Evolutionary conservation across 1,284 basidiomycete genomes (phyloP).

Genomic region (Leucoagaricus sp.): DNA sequence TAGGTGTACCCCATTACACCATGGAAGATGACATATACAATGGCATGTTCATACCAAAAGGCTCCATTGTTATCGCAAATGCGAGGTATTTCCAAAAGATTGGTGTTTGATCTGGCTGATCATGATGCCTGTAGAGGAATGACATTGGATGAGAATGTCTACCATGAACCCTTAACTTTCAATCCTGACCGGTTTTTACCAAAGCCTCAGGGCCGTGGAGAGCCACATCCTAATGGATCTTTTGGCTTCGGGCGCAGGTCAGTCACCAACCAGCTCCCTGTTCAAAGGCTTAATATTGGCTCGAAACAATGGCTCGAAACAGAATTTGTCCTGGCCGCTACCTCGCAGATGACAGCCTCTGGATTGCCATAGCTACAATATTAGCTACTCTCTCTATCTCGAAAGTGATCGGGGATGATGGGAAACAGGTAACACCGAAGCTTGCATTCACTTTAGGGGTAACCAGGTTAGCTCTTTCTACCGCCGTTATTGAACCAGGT

Average conservation of each 20-base stretch:
- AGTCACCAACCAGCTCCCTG: background rate
- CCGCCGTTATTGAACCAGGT: background rate
- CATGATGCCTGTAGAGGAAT: constrained; percentile 1
- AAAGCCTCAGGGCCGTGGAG: too few species aligned
- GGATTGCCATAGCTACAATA: background rate
- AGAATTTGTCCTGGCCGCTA: constrained; percentile 15
- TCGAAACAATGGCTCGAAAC: too few species aligned
- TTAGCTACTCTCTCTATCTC: constrained; percentile 3
- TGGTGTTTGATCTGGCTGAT: background rate
- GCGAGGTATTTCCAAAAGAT: constrained; percentile 32
- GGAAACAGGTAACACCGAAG: background rate
- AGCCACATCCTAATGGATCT: too few species aligned
- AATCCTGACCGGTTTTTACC: constrained; percentile 40
- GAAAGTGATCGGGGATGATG: background rate
- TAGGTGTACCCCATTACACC: constrained; percentile 36
- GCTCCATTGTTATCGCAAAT: constrained; percentile 44
- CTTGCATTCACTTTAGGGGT: background rate
- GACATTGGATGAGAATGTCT: constrained; percentile 17
- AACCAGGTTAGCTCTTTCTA: background rate
- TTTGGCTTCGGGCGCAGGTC: background rate
- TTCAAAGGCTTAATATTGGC: background rate
- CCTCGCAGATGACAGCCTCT: constrained; percentile 6
- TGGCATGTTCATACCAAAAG: constrained; percentile 42
- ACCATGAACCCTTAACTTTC: constrained; percentile 39
- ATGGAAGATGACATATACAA: background rate